Evolutionary conservation across 495 filamentous ascomycete genomes (phyloP).

Genomic region (Beverwykella pulmonaria): DNA sequence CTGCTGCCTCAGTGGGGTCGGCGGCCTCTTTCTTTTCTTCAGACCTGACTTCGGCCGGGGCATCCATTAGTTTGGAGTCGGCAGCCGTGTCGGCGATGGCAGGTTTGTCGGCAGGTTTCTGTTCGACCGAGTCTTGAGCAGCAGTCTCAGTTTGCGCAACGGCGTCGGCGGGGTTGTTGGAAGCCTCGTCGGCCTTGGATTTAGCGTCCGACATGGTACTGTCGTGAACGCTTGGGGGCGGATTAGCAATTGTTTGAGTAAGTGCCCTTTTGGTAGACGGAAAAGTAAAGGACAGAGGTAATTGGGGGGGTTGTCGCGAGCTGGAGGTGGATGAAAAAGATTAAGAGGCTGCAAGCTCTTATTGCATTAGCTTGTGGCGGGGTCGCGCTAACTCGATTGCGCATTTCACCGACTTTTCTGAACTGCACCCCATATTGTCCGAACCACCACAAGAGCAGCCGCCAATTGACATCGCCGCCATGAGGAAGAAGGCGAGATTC

Average conservation of each 20-base stretch:
- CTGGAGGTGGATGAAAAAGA: not conserved
- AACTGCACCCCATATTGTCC: not conserved
- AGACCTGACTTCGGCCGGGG: constrained; percentile 2
- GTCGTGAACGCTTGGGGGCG: not conserved
- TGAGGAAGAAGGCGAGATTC: constrained; percentile 57
- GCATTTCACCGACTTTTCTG: not conserved
- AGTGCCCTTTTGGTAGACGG: not conserved
- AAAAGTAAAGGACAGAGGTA: not conserved
- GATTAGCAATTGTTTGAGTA: not conserved
- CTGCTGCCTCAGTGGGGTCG: constrained; percentile 5
- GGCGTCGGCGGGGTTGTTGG: constrained; percentile 5
- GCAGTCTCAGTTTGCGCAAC: not conserved
- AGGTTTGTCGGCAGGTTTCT: not conserved
- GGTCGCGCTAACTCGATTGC: not conserved
- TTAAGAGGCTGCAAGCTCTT: constrained; percentile 1
- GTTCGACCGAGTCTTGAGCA: not conserved
- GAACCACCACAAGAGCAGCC: not conserved
- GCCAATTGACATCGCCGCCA: constrained; percentile 33
- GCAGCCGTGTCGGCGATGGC: not conserved
- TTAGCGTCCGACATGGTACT: constrained; percentile 9
- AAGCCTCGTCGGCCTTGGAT: constrained; percentile 3
- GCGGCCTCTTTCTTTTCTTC: not conserved
- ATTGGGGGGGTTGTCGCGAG: not conserved
- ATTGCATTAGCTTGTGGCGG: not conserved
- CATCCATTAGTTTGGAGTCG: not conserved